Percentiles rank a stretch among this genome's conserved stretches.
Evolutionary conservation across 345 rosid species (phyloP).

Genomic region (Rhizophora apiculata): DNA sequence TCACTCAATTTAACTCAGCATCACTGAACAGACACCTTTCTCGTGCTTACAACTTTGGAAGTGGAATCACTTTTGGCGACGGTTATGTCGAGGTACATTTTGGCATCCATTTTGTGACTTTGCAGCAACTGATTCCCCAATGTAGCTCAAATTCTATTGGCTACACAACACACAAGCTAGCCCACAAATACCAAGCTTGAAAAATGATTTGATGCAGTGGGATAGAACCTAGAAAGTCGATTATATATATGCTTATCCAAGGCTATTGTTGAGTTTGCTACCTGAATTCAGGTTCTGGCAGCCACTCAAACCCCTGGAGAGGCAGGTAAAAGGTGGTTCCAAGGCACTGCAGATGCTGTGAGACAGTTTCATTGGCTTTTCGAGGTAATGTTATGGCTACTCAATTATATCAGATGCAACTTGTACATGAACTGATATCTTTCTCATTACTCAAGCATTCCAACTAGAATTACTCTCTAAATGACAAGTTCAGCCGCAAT

Average conservation of each 20-base stretch:
- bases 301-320: slow-evolving; percentile 98
- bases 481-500: too few species aligned
- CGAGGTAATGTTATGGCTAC: slow-evolving; percentile 47
- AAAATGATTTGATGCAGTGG: background rate
- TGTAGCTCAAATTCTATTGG: background rate
- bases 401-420: background rate
- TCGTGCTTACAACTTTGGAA: slow-evolving; percentile 76
- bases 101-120: background rate
- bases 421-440: too few species aligned
- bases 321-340: slow-evolving; percentile 88
- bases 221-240: too few species aligned
- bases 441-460: too few species aligned
- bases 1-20: slow-evolving; percentile 87
- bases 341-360: slow-evolving; percentile 96
- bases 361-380: slow-evolving; percentile 97
- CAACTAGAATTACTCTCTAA: too few species aligned
- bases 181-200: background rate
- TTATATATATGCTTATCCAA: too few species aligned
- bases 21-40: slow-evolving; percentile 86
- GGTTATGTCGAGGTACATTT: slow-evolving; percentile 73
- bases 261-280: background rate
- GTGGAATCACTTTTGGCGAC: slow-evolving; percentile 73
- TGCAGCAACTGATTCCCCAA: too few species aligned
- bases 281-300: slow-evolving; percentile 57
- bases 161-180: background rate